phyloP scores from a whole-genome alignment of 148 eudicot genomes.

The Rhododendron ferrugineum region DNA sequence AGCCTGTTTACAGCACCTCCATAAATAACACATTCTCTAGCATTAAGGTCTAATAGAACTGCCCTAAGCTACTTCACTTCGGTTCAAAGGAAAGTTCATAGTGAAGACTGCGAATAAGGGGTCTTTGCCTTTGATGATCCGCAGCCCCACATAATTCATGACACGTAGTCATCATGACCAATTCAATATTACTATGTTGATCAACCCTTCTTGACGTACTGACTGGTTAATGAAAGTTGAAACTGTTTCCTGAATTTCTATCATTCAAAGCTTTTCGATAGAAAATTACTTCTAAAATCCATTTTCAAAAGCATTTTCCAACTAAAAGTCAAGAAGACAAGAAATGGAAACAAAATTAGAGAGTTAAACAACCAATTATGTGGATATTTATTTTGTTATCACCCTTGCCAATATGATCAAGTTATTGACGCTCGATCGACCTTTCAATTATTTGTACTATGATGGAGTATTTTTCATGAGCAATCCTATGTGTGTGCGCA shows the following conservation, averaged over 20 bases:
- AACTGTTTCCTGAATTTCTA: not conserved
- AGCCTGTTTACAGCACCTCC: too few relatives aligned
- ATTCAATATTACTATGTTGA: conserved; percentile 2
- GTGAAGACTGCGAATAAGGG: not conserved
- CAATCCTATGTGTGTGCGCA: too few relatives aligned
- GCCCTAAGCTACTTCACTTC: not conserved
- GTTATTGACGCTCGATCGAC: not conserved
- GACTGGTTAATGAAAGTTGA: not conserved
- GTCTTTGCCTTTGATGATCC: not conserved
- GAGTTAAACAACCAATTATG: not conserved
- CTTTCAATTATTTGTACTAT: not conserved
- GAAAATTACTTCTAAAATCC: not conserved
- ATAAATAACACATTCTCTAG: too few relatives aligned
- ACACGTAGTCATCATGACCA: not conserved
- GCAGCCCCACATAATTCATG: not conserved
- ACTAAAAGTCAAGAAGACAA: not conserved
- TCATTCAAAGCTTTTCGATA: not conserved
- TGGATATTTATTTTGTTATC: not conserved
- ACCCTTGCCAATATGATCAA: too few relatives aligned
- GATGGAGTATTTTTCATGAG: not conserved
- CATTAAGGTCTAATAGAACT: not conserved
- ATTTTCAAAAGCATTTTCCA: not conserved
- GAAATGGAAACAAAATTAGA: not conserved
- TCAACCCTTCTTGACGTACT: conserved; percentile 3
- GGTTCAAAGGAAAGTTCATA: not conserved